These are phyloP conservation scores for Yarrowia porcina DNA, from an alignment of 805 yeast species.

Conservation along the genomic window DNA sequence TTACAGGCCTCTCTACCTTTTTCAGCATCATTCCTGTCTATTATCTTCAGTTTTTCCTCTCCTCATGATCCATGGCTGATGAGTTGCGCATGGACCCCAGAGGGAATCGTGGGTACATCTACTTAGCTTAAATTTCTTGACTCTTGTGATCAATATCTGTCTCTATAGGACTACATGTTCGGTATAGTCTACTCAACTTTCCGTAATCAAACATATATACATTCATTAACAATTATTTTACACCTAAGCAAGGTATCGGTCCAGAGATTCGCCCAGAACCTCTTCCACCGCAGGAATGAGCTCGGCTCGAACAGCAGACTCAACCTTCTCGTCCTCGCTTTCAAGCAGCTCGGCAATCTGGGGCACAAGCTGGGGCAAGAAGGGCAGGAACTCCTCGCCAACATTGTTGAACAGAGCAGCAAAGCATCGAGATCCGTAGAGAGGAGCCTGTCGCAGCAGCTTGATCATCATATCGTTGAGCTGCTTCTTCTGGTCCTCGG, in stretches of 20 bases:
- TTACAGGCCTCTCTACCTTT: too few species aligned
- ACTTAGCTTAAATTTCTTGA: too few species aligned
- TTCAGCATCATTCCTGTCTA: too few species aligned
- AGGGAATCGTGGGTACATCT: too few species aligned
- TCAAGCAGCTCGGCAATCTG: constrained; percentile 91
- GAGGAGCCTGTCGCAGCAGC: constrained; percentile 67
- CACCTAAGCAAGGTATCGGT: constrained; percentile 44
- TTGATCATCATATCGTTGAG: constrained; percentile 61
- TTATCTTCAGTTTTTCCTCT: too few species aligned
- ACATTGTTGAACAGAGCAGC: constrained; percentile 74
- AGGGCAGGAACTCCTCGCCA: constrained; percentile 90
- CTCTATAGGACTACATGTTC: too few species aligned
- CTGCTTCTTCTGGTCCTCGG: constrained; percentile 63
- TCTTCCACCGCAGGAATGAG: constrained; percentile 87
- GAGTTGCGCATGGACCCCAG: too few species aligned
- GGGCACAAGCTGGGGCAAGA: constrained; percentile 93
- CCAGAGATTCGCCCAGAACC: constrained; percentile 92
- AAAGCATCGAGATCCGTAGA: constrained; percentile 77
- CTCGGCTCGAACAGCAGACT: constrained; percentile 84
- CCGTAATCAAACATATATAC: not conserved
- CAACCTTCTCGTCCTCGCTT: constrained; percentile 93
- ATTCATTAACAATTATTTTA: too few species aligned
- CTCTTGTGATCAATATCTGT: too few species aligned
- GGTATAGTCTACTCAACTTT: too few species aligned
- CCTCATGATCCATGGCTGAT: too few species aligned